These are phyloP conservation scores for Trichoderma lentiforme DNA, from an alignment of 2,329 filamentous ascomycete species.

Conservation along the genomic window DNA sequence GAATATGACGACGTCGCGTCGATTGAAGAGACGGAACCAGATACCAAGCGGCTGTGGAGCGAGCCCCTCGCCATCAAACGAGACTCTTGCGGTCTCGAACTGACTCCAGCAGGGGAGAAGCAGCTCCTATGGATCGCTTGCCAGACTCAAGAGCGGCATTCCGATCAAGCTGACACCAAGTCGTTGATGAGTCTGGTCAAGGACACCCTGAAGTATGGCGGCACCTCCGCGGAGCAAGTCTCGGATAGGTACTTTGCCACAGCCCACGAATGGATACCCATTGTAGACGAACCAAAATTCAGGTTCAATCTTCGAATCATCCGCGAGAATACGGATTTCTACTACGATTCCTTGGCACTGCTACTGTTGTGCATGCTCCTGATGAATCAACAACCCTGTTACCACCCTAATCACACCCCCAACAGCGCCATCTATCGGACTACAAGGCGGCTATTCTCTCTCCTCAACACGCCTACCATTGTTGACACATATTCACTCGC, in stretches of 20 bases:
- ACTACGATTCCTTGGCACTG: neutral
- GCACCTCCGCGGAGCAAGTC: neutral
- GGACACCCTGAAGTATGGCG: neutral
- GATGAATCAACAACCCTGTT: neutral
- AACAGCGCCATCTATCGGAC: neutral
- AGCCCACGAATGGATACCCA: slow-evolving; percentile 1
- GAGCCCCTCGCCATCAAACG: neutral
- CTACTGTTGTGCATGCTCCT: slow-evolving; percentile 10
- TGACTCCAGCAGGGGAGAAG: neutral
- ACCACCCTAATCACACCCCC: slow-evolving; percentile 7
- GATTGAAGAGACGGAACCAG: neutral
- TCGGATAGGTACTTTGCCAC: neutral
- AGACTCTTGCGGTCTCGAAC: slow-evolving; percentile 3
- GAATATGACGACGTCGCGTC: neutral
- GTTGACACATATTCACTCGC: neutral
- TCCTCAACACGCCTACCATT: neutral
- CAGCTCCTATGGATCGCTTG: slow-evolving; percentile 7
- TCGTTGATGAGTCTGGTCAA: neutral
- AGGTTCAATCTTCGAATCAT: neutral
- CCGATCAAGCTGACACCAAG: neutral
- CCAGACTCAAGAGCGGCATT: neutral
- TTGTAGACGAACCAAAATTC: neutral
- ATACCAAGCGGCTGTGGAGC: neutral
- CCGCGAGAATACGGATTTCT: neutral
- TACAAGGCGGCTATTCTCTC: neutral